Evolutionary conservation across 2,329 filamentous ascomycete genomes (phyloP), one percentile per base, ranked within the genome.

Genomic region (Didymella glomerata): DNA sequence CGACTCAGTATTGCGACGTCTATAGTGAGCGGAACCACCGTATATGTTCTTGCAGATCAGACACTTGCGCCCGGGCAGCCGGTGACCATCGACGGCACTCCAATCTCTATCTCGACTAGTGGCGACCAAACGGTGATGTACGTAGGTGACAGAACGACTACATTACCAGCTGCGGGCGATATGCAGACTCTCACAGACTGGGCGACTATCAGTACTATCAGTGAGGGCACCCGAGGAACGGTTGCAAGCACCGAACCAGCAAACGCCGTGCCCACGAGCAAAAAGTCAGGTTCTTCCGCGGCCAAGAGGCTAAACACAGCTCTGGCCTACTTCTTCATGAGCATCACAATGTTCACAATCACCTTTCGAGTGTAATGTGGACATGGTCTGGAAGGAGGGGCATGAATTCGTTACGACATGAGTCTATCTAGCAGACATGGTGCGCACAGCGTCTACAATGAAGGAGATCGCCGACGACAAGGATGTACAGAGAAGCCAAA

Each of bases 31-130:
- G 64, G 66, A n/a, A 54, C 64, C 1, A 68, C 62, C 2, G 40
- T 62, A 11, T 54, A 48, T 60, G 63, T 68, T 20, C 36, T 69
- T 24, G 57, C 41, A n/a, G 61, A 57, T 16, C 64, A 69, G 32
- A 69, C 67, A 7, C 63, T 69, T 18, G 52, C 57, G 18, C 63
- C 66, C 25, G 62, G 55, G 9, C 63, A 64, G 34, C 60, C 64
- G 1, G 54, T 68, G 22, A 69, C 62, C 3, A 32, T 69, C 11
- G 47, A 60, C 4, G 60, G 59, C 9, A 63, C 57, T 2, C 36
- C 56, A 6, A 63, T 69, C 2, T 68, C 58, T 0, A 63, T 69
- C n/a, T 46, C 32, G 9, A 53, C 50, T 14, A 48, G 38, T 14
- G 41, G 44, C 25, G 56, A 50, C 8, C 32, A n/a, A 0, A 69